Evolutionary conservation across 2,329 filamentous ascomycete species (phyloP).

Genomic region (Metarhizium brunneum): DNA sequence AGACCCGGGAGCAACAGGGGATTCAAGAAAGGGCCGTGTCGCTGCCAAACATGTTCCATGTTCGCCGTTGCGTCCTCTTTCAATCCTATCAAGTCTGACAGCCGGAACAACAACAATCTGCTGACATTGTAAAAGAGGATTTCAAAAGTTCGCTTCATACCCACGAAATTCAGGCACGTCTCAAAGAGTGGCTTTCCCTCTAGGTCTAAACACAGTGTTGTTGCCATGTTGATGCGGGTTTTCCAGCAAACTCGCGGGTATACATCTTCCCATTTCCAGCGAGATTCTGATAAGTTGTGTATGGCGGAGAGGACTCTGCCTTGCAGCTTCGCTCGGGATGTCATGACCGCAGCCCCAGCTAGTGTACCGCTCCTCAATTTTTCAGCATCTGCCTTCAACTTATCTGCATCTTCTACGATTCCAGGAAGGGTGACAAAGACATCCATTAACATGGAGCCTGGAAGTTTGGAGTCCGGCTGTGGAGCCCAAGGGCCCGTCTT

Average conservation of each 20-base stretch:
- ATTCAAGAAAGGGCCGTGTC: constrained; percentile 5
- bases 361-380: not conserved
- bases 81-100: constrained; percentile 2
- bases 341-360: not conserved
- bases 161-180: constrained; percentile 5
- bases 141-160: constrained; percentile 5
- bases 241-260: constrained; percentile 5
- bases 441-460: constrained; percentile 8
- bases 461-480: not conserved
- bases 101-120: constrained; percentile 1
- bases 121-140: constrained; percentile 6
- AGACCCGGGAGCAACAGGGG: constrained; percentile 3
- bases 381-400: constrained; percentile 1
- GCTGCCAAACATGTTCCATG: constrained; percentile 1
- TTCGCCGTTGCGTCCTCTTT: not conserved
- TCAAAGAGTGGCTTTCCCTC: constrained; percentile 5
- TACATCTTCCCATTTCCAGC: constrained; percentile 7
- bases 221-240: constrained; percentile 1
- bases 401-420: constrained; percentile 4
- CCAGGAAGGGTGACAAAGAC: constrained; percentile 7
- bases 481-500: constrained; percentile 2
- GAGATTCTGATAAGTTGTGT: not conserved
- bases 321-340: not conserved
- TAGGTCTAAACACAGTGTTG: constrained; percentile 3
- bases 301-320: constrained; percentile 1